Evolutionary conservation across 257 asterid species (phyloP).

Genomic region (Salvia rosmarinus): DNA sequence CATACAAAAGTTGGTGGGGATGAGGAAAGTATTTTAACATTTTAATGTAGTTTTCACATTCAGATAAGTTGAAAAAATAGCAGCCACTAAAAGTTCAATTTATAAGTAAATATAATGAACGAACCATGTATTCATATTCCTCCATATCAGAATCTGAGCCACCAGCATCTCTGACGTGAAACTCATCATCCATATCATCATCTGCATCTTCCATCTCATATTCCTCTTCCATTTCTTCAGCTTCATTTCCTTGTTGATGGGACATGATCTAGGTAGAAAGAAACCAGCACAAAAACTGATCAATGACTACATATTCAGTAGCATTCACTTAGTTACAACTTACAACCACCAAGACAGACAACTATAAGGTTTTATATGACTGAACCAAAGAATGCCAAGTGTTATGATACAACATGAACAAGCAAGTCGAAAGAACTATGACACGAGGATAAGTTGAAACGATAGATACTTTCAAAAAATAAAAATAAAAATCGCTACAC

Average conservation of each 20-base stretch:
- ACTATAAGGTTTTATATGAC: not conserved
- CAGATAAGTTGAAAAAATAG: slow-evolving; percentile 12
- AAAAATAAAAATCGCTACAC: not conserved
- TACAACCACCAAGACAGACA: not conserved
- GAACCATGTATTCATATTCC: slow-evolving; percentile 73
- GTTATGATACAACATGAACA: not conserved
- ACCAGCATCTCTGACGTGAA: slow-evolving; percentile 56
- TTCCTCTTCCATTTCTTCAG: slow-evolving; percentile 81
- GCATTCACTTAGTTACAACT: slow-evolving; percentile 4
- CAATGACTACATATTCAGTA: slow-evolving; percentile 7
- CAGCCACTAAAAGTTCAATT: not conserved
- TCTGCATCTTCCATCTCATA: slow-evolving; percentile 83
- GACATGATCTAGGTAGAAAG: slow-evolving; percentile 60
- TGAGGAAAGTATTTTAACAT: too few relatives aligned
- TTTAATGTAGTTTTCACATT: not conserved
- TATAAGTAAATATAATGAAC: slow-evolving; percentile 31
- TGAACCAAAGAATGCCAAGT: not conserved
- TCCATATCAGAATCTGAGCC: slow-evolving; percentile 87
- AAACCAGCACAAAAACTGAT: slow-evolving; percentile 30
- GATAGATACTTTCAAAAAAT: not conserved
- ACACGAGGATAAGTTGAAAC: not conserved
- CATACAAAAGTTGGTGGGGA: not conserved
- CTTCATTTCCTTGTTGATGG: slow-evolving; percentile 56
- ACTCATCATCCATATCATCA: slow-evolving; percentile 67
- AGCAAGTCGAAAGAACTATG: slow-evolving; percentile 5